These are phyloP conservation scores for Canariomyces notabilis DNA, from an alignment of 2,329 filamentous ascomycete genomes.

Conservation along the genomic window DNA sequence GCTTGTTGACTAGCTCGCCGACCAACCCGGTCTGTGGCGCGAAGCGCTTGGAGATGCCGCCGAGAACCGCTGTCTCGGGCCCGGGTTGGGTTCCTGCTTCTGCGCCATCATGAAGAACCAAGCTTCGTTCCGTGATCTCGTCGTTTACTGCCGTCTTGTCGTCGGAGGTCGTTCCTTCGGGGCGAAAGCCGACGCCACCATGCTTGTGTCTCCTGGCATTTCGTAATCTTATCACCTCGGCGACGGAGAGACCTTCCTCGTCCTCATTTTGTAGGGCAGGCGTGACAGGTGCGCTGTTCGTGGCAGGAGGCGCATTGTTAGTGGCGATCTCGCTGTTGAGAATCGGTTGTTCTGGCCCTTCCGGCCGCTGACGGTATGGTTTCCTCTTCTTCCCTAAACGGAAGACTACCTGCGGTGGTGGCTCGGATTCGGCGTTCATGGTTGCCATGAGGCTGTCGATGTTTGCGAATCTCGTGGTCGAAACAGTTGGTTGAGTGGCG, in stretches of 20 bases:
- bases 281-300: constrained; percentile 5
- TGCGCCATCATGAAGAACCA: constrained; percentile 34
- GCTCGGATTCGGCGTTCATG: constrained; percentile 14
- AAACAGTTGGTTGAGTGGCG: not conserved
- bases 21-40: constrained; percentile 66
- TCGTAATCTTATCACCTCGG: constrained; percentile 48
- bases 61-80: constrained; percentile 27
- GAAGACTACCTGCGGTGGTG: constrained; percentile 44
- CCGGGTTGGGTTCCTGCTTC: constrained; percentile 29
- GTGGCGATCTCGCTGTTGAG: constrained; percentile 10
- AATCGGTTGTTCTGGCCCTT: constrained; percentile 25
- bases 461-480: constrained; percentile 1
- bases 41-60: constrained; percentile 51
- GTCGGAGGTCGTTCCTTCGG: constrained; percentile 24
- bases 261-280: constrained; percentile 18
- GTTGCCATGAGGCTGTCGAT: constrained; percentile 15
- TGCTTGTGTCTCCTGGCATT: constrained; percentile 46
- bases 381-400: constrained; percentile 57
- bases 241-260: constrained; percentile 40
- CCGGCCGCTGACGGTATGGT: constrained; percentile 48
- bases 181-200: constrained; percentile 54
- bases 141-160: constrained; percentile 22
- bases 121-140: constrained; percentile 31
- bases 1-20: constrained; percentile 62
- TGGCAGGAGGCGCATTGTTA: constrained; percentile 11